phyloP scores from a whole-genome alignment of 139 green algal genomes.

The Marvania coccoides region DNA sequence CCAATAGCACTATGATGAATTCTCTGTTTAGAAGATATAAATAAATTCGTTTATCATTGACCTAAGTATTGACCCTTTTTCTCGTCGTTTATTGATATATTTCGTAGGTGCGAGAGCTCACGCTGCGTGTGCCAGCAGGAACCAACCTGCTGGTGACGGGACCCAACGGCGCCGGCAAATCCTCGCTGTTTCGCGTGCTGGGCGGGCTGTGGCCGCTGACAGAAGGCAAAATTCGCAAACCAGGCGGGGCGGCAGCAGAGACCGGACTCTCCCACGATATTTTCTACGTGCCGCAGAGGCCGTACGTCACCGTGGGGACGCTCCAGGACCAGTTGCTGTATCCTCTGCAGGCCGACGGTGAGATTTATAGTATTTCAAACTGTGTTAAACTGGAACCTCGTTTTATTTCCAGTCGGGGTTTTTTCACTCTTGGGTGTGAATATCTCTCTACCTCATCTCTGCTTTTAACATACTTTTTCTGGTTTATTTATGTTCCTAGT shows the following conservation, averaged over 20 bases:
- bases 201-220: conserved; percentile 60
- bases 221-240: conserved; percentile 41
- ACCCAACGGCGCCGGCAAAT: conserved; percentile 56
- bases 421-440: too few species aligned
- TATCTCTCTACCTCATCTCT: too few species aligned
- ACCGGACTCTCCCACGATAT: conserved; percentile 49
- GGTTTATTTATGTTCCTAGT: too few species aligned
- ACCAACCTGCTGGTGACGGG: conserved; percentile 74
- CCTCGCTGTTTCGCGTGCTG: conserved; percentile 54
- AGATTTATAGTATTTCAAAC: too few species aligned
- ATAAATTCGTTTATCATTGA: too few species aligned
- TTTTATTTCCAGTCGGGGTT: too few species aligned
- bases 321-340: conserved; percentile 70
- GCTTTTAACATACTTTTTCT: too few species aligned
- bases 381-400: too few species aligned
- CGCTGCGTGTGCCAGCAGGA: conserved; percentile 45
- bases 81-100: too few species aligned
- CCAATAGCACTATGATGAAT: background rate
- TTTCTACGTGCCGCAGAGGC: conserved; percentile 65
- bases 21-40: too few species aligned
- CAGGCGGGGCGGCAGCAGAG: conserved; percentile 16
- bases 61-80: too few species aligned
- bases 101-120: conserved; percentile 41
- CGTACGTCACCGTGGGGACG: conserved; percentile 47
- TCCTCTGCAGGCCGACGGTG: conserved; percentile 21